A percentile compares a stretch with the other conserved stretches of the same genome.
phyloP scores from a whole-genome alignment of 495 filamentous ascomycete genomes.

The Xylaria acuta region DNA sequence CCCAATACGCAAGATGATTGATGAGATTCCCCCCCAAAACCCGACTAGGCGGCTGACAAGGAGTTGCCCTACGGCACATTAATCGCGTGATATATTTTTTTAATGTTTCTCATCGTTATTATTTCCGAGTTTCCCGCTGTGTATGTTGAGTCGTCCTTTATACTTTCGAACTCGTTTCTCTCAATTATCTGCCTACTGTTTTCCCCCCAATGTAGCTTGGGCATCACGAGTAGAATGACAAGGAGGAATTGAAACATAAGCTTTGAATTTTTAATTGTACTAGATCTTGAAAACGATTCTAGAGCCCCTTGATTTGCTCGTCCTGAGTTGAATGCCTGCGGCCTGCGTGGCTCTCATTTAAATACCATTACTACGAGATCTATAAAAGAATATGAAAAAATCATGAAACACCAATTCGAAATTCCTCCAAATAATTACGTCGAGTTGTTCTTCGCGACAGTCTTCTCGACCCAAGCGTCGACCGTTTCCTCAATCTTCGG shows the following conservation, averaged over 20 bases:
- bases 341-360: not conserved
- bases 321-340: not conserved
- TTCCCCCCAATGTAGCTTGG: too few species aligned
- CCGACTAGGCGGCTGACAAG: not conserved
- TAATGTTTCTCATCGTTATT: not conserved
- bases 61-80: not conserved
- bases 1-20: not conserved
- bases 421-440: not conserved
- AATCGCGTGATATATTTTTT: not conserved
- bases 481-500: constrained; percentile 26
- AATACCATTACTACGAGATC: not conserved
- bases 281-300: not conserved
- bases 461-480: constrained; percentile 14
- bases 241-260: not conserved
- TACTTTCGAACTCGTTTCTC: too few species aligned
- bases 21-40: not conserved
- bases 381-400: not conserved
- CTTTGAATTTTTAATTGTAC: not conserved
- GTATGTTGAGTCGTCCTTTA: not conserved
- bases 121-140: not conserved
- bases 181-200: too few species aligned
- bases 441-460: not conserved
- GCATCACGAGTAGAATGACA: too few species aligned
- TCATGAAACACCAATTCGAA: not conserved
- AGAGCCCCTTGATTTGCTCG: not conserved